phyloP scores from a whole-genome alignment of 2,329 filamentous ascomycete species.

The Mycosphaerelloides madeirae region DNA sequence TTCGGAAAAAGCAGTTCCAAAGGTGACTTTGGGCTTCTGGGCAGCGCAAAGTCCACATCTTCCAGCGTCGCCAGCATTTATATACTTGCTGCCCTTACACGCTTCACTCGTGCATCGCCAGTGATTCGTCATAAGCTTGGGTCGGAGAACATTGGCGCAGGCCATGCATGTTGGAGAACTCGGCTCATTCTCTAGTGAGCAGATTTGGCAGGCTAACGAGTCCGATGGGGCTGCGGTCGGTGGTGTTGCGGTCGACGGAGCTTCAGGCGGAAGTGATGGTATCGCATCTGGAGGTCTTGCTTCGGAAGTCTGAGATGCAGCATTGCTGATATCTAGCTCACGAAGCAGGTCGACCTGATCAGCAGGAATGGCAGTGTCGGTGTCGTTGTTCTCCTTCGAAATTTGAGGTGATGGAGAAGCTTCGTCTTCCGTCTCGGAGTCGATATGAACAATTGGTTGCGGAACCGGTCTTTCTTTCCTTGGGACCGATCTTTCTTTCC shows the following conservation, averaged over 20 bases:
- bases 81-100: conserved; percentile 56
- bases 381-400: background rate
- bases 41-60: conserved; percentile 65
- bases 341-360: conserved; percentile 8
- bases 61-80: conserved; percentile 66
- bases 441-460: background rate
- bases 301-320: conserved; percentile 7
- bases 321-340: conserved; percentile 5
- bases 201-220: conserved; percentile 48
- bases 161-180: conserved; percentile 57
- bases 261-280: background rate
- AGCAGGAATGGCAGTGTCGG: background rate
- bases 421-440: conserved; percentile 17
- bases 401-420: background rate
- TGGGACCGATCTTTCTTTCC: too few species aligned
- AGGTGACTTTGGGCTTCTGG: conserved; percentile 17
- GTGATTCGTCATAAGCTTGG: conserved; percentile 48
- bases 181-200: conserved; percentile 60
- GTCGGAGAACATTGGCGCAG: conserved; percentile 66
- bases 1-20: background rate
- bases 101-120: conserved; percentile 59
- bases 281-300: background rate
- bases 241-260: background rate
- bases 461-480: too few species aligned
- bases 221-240: background rate